Evolutionary conservation across 2,329 filamentous ascomycete species (phyloP), one percentile per base, ranked within the genome.

Genomic region (Hypoxylon sp.): DNA sequence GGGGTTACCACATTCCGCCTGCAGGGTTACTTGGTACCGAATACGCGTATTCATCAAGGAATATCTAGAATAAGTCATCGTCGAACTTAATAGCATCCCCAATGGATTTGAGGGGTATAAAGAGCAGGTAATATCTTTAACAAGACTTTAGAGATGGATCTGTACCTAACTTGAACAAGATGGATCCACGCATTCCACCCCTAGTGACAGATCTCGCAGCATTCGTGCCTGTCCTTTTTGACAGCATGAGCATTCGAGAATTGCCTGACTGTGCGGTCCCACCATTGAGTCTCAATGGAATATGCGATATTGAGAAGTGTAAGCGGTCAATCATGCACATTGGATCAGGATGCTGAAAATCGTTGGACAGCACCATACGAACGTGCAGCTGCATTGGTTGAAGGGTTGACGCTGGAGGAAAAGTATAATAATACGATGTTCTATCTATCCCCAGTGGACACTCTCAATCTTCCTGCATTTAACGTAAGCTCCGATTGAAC

Each of bases 261-360:
- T 10, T 55, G 14, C 51, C 51, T 19, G n/a, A 55, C 36, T 55
- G 51, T n/a, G 32, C 51, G 13, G 21, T 41, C 11, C 36, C 51
- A 10, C 51, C 51, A 17, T 55, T 55, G 36, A 55, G 51, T 55
- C 51, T 43, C 23, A 55, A 55, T 55, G 51, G 51, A 43, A 43
- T 55, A 55, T 55, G 51, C 41, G 36, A 55, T 6, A 11, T 25
- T 13, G 28, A 10, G 10, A 55, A 55, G 23, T 55, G 51, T 55
- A 55, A 30, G 51, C 30, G 10, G 23, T 11, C 17, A 25, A 2
- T 13, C 13, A 21, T 21, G 14, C 7, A 19, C 6, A n/a, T 19
- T 2, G 30, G 10, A 21, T 43, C 23, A 28, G 19, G 9, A 19
- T 17, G 13, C 36, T 55, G 19, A 55, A 25, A 7, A 30, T 43